These are phyloP conservation scores for Yamadazyma sp. DNA, from an alignment of 805 yeast species.

Conservation along the genomic window DNA sequence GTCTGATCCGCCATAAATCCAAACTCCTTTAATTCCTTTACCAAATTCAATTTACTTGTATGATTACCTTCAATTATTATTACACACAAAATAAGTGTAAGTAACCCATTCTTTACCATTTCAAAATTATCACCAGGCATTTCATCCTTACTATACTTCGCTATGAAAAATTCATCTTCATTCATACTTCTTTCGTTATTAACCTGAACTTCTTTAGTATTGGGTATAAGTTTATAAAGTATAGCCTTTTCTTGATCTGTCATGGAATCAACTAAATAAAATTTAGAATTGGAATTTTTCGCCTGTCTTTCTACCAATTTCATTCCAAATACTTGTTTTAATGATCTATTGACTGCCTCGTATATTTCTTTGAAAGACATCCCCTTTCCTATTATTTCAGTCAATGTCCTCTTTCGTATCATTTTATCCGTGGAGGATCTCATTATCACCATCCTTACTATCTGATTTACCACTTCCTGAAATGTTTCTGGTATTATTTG, in stretches of 20 bases:
- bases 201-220: slow-evolving; percentile 5
- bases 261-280: slow-evolving; percentile 21
- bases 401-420: slow-evolving; percentile 3
- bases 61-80: slow-evolving; percentile 32
- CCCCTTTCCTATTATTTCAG: slow-evolving; percentile 2
- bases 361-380: slow-evolving; percentile 16
- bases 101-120: slow-evolving; percentile 29
- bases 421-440: slow-evolving; percentile 8
- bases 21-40: slow-evolving; percentile 20
- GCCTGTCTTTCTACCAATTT: slow-evolving; percentile 16
- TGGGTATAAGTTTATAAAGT: slow-evolving; percentile 25
- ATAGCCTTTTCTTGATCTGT: slow-evolving; percentile 17
- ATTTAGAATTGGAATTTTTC: slow-evolving; percentile 5
- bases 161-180: slow-evolving; percentile 22
- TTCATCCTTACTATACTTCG: slow-evolving; percentile 15
- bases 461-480: slow-evolving; percentile 7
- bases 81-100: slow-evolving; percentile 24
- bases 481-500: neutral
- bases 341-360: slow-evolving; percentile 12
- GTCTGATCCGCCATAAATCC: slow-evolving; percentile 24
- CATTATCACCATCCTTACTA: slow-evolving; percentile 18
- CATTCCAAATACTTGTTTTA: slow-evolving; percentile 27
- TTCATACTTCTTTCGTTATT: slow-evolving; percentile 9
- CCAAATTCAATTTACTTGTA: slow-evolving; percentile 24
- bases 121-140: slow-evolving; percentile 24